Conservation (phyloP, 2,329 filamentous ascomycete species). For the Epichloe aotearoae region DNA sequence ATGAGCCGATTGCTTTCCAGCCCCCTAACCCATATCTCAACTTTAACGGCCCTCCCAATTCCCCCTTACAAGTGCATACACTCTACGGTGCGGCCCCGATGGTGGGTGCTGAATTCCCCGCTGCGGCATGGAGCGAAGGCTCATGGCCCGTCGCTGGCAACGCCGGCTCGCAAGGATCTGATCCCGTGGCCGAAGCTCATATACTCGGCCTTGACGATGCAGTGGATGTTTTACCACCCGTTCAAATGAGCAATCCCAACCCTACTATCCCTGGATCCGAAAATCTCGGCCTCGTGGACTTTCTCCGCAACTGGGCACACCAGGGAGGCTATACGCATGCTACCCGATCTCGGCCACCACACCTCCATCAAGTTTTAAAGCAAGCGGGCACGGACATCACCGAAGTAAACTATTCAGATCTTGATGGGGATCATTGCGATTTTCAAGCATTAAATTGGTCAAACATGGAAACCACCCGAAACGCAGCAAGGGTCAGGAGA, state of each 20-base stretch:
- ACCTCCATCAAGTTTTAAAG: slow-evolving; percentile 19
- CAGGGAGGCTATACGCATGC: slow-evolving; percentile 14
- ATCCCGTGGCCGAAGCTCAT: slow-evolving; percentile 1
- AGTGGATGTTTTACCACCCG: slow-evolving; percentile 6
- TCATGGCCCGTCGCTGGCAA: not conserved
- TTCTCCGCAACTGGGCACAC: slow-evolving; percentile 36
- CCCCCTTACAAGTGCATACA: not conserved
- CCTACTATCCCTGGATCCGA: slow-evolving; percentile 29
- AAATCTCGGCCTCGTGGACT: slow-evolving; percentile 36
- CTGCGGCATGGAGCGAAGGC: not conserved
- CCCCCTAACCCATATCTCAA: not conserved
- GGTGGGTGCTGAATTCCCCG: not conserved
- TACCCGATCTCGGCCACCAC: slow-evolving; percentile 14
- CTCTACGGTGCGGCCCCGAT: not conserved
- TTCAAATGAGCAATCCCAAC: slow-evolving; percentile 20
- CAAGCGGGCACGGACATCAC: slow-evolving; percentile 12
- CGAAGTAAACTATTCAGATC: slow-evolving; percentile 27
- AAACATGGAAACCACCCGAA: slow-evolving; percentile 35
- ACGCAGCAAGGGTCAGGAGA: slow-evolving; percentile 34
- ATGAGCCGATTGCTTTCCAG: slow-evolving; percentile 4
- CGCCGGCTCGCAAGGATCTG: not conserved
- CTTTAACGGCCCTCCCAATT: not conserved
- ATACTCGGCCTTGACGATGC: not conserved
- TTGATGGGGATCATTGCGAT: slow-evolving; percentile 43
- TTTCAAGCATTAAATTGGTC: slow-evolving; percentile 48